Evolutionary conservation across 139 green algal species (phyloP).

Genomic region (Asterochloris erici): DNA sequence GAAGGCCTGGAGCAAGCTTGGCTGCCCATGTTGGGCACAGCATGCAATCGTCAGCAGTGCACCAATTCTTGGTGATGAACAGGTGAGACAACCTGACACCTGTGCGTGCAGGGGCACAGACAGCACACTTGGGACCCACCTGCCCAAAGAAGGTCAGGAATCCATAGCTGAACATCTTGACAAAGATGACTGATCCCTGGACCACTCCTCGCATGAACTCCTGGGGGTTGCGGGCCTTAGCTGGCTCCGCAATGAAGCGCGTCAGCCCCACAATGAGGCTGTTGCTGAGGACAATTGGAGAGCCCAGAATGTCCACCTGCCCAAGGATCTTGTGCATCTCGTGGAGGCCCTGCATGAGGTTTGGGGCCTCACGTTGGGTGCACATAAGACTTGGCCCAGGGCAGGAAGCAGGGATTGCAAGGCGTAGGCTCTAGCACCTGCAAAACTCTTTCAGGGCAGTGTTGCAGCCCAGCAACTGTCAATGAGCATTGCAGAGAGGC

Average conservation of each 20-base stretch:
- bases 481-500: too few species aligned
- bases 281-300: conserved; percentile 33
- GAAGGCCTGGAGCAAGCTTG: too few species aligned
- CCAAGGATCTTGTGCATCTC: conserved; percentile 55
- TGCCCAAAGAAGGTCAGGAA: conserved; percentile 43
- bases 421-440: too few species aligned
- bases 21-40: too few species aligned
- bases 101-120: neutral
- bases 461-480: neutral
- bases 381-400: neutral
- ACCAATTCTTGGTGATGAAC: too few species aligned
- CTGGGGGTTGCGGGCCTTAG: conserved; percentile 44
- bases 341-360: conserved; percentile 23
- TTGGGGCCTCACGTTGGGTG: too few species aligned
- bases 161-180: conserved; percentile 50
- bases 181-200: conserved; percentile 37
- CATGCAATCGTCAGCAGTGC: too few species aligned
- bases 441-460: neutral
- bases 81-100: too few species aligned
- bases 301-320: conserved; percentile 44
- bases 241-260: conserved; percentile 53
- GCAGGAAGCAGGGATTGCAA: neutral
- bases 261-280: conserved; percentile 45
- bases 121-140: conserved; percentile 10
- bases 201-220: conserved; percentile 41